Evolutionary conservation across 164 flowering plant genomes (phyloP).

Genomic region (Macadamia integrifolia): DNA sequence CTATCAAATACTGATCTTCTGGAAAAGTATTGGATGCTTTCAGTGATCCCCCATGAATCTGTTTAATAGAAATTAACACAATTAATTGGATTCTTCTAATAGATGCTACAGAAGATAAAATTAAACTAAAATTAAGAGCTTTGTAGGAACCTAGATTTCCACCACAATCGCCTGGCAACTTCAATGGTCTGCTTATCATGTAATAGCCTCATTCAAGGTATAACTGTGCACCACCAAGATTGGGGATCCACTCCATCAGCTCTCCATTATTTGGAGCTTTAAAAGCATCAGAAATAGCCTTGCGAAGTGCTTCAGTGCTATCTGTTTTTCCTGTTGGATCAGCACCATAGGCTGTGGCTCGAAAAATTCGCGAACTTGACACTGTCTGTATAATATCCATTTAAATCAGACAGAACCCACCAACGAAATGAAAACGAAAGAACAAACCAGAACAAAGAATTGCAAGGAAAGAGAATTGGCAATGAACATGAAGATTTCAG

Average conservation of each 20-base stretch:
- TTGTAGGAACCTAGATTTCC: slow-evolving; percentile 48
- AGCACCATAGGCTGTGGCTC: slow-evolving; percentile 63
- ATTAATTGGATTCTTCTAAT: too few relatives aligned
- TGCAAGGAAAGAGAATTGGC: too few relatives aligned
- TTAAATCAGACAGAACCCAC: too few relatives aligned
- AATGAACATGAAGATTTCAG: too few relatives aligned
- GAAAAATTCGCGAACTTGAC: slow-evolving; percentile 28
- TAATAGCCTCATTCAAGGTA: slow-evolving; percentile 77
- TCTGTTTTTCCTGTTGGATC: slow-evolving; percentile 83
- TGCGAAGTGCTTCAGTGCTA: slow-evolving; percentile 63
- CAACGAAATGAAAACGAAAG: too few relatives aligned
- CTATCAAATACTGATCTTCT: slow-evolving; percentile 39
- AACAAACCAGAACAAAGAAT: too few relatives aligned
- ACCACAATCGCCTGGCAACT: slow-evolving; percentile 50
- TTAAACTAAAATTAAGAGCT: too few relatives aligned
- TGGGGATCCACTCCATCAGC: slow-evolving; percentile 51
- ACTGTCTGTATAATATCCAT: slow-evolving; percentile 10
- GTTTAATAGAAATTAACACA: too few relatives aligned
- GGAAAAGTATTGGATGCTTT: too few relatives aligned
- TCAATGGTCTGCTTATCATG: slow-evolving; percentile 58
- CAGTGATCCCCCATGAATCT: too few relatives aligned
- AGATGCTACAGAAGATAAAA: too few relatives aligned
- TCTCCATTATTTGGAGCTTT: slow-evolving; percentile 18
- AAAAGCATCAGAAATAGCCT: slow-evolving; percentile 64
- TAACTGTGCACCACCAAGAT: slow-evolving; percentile 80